Evolutionary conservation across 306 rosid genomes (phyloP).

Genomic region (Vigna unguiculata): DNA sequence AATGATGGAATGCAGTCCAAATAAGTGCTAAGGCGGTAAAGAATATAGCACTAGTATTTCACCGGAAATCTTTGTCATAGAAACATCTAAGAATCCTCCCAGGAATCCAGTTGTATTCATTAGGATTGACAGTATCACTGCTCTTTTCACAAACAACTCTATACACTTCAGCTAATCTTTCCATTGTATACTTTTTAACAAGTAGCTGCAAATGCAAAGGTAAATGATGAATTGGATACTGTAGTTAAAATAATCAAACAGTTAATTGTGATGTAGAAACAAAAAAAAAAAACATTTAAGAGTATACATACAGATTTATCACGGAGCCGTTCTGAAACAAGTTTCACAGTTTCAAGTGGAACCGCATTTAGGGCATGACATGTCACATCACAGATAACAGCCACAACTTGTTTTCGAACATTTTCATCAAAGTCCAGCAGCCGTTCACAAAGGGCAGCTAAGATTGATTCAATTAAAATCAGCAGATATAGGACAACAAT

Average conservation of each 20-base stretch:
- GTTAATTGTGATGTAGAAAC: slow-evolving; percentile 13
- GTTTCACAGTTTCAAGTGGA: slow-evolving; percentile 83
- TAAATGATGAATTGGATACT: slow-evolving; percentile 40
- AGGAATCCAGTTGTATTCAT: slow-evolving; percentile 85
- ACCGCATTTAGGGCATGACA: slow-evolving; percentile 70
- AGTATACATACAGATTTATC: slow-evolving; percentile 88
- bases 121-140: slow-evolving; percentile 53
- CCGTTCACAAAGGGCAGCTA: slow-evolving; percentile 96
- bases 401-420: slow-evolving; percentile 95
- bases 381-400: slow-evolving; percentile 91
- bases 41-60: slow-evolving; percentile 37
- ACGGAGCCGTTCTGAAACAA: slow-evolving; percentile 96
- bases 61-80: slow-evolving; percentile 98
- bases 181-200: slow-evolving; percentile 93
- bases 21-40: neutral
- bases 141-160: slow-evolving; percentile 69
- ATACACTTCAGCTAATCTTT: slow-evolving; percentile 88
- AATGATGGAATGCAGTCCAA: neutral
- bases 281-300: slow-evolving; percentile 2
- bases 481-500: slow-evolving; percentile 36
- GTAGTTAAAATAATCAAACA: slow-evolving; percentile 31
- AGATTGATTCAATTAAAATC: slow-evolving; percentile 51
- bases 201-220: slow-evolving; percentile 71
- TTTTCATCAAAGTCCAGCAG: slow-evolving; percentile 93
- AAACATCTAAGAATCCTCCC: slow-evolving; percentile 94